Base-by-base conservation (phyloP, 1,284 basidiomycete genomes). In the Sporisorium iseilematis-ciliati region DNA sequence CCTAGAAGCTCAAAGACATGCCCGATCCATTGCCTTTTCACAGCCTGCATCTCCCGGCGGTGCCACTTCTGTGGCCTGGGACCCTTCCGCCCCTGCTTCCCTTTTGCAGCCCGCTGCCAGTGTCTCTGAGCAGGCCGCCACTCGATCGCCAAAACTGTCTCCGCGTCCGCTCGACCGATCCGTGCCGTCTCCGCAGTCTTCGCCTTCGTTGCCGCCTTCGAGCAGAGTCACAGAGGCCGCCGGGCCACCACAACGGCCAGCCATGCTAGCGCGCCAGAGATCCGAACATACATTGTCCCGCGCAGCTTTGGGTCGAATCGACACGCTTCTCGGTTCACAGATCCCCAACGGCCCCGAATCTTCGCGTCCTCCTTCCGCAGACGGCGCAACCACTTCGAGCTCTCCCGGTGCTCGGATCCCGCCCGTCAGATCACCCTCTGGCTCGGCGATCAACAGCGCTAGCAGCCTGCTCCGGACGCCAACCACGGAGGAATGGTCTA, bases 401-500 rank as follows among this genome's bases (percentile, higher is more conserved):
- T 49, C 51, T 4, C 41, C 29, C 1, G 57, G 64, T 4, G 18
- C 41, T 26, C 54, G 53, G 14, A 49, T 29, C 16, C 64, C 35
- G 26, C 66, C 60, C 3, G 23, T 49, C 20, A 43, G 72, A 42
- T 69, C 72, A 33, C 72, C 72, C 3, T 75, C 72, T 12, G 62
- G 58, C 53, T 56, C 66, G 6, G 58, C 43, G 23, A 59, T 75
- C 42, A 7, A 46, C 10, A 60, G 59, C 18, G 53, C 55, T 18
- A 65, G 38, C 20, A 66, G 75, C 23, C 57, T 82, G 20, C 59
- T 81, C 3, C 61, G 79, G 21, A 82, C 81, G 42, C 81, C 81
- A 5, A 82, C 81, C 14, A 82, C 80, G 23, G 81, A 82, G 52
- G 81, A 82, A 49, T 82, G 81, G 81, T 78, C 77, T 16, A 65